Base-by-base conservation (phyloP, 495 filamentous ascomycete genomes). In the Chaetomium tenue region DNA sequence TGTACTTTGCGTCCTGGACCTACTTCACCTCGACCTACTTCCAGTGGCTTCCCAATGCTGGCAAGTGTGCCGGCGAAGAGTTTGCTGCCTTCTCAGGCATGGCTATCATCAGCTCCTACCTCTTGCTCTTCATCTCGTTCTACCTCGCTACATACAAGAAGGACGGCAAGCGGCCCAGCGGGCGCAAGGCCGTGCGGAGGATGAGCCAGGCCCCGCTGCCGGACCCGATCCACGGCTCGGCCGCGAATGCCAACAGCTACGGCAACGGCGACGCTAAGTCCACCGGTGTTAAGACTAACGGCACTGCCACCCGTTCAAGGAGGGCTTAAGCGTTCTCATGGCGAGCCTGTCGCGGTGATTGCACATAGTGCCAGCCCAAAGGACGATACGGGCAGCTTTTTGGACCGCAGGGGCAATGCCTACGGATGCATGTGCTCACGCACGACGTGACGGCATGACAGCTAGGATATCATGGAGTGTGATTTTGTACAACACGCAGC, bases 91-190 rank as follows among this genome's bases (percentile, higher is more conserved):
- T 97, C 75, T 86, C 93, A 58, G 94, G 94, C 69, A 93, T 97
- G 62, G 91, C 82, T 63, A 95, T 97, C 72, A 79, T 98, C 70
- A 90, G 83, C 79, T 94, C 90, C 50, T 98, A 98, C 84, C 87
- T 98, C 61, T 81, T 97, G 66, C 90, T 98, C 63, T 98, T 98
- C 86, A 96, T 98, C 82, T 92, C 89, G 57, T 98, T 98, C 89
- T 98, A 98, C 85, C 82, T 95, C 66, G 91, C 91, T 55, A 98
- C 94, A 61, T 98, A 98, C 82, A 92, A 90, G 79, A 96, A 95
- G 86, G 81, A 85, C 58, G 84, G 84, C 71, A 91, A 90, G 82
- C 75, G 77, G 39, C 77, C 80, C 33, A 82, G 78, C 61, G 79
- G 77, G 26, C 84, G 83, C 74, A 88, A 86, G 78, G 77, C 79